Conservation (phyloP, 345 rosid genomes). For the Gossypium stocksii region DNA sequence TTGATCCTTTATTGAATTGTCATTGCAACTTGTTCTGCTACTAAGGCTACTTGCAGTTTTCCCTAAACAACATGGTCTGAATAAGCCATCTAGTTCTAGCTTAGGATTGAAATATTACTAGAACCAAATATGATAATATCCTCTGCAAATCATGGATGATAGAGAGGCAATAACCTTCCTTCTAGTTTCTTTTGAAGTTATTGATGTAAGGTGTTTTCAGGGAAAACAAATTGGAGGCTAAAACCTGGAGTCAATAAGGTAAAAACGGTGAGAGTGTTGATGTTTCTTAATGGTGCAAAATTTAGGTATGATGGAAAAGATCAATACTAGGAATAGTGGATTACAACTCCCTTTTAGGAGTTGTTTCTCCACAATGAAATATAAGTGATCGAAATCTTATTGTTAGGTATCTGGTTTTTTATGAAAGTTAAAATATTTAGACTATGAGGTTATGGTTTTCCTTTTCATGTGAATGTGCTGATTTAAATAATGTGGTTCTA, state of each 20-base stretch:
- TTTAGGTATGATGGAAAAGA: background rate
- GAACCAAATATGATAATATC: background rate
- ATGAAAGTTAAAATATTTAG: background rate
- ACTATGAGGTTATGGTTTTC: background rate
- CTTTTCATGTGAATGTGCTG: background rate
- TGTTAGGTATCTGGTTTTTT: background rate
- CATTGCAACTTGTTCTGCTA: background rate
- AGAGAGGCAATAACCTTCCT: background rate
- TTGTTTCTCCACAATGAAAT: background rate
- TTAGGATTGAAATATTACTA: background rate
- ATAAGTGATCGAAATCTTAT: background rate
- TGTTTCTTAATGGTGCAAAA: background rate
- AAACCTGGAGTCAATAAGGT: background rate
- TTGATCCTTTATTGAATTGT: background rate
- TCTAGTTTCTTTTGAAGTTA: background rate
- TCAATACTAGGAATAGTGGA: background rate
- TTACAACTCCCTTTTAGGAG: background rate
- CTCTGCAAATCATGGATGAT: background rate
- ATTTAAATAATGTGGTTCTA: background rate
- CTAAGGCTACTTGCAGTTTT: background rate
- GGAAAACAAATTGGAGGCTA: background rate
- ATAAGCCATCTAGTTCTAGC: background rate
- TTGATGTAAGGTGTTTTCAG: background rate
- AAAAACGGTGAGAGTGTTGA: background rate
- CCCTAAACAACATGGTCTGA: background rate